Conservation (phyloP, 2,329 filamentous ascomycete genomes). For the Aspergillus calidoustus region DNA sequence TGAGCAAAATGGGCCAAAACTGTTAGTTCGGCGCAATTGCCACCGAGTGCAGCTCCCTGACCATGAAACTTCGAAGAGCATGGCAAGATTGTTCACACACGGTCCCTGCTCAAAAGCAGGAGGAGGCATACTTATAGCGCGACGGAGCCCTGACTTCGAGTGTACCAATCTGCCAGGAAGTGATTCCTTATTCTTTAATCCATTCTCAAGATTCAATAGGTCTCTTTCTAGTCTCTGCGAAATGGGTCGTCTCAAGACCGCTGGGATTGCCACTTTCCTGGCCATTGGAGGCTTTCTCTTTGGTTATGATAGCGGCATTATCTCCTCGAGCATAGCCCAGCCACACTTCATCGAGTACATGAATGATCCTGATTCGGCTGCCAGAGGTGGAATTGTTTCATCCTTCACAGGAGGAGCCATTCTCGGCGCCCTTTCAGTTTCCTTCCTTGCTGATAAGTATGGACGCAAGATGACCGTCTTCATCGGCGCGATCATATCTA, state of each 20-base stretch:
- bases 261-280: conserved; percentile 13
- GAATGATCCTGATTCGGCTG: conserved; percentile 23
- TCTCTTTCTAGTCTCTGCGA: neutral
- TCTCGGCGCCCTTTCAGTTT: conserved; percentile 11
- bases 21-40: neutral
- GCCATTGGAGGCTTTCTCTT: conserved; percentile 20
- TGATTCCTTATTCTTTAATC: neutral
- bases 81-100: neutral
- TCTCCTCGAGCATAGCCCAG: conserved; percentile 37
- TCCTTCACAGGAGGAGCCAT: conserved; percentile 44
- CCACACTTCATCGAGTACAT: conserved; percentile 33
- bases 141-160: neutral
- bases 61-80: neutral
- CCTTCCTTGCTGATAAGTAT: conserved; percentile 4
- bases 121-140: neutral
- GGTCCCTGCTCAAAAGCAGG: neutral
- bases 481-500: conserved; percentile 12
- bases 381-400: conserved; percentile 41
- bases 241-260: conserved; percentile 14
- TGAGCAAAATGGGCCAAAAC: neutral
- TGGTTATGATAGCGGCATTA: conserved; percentile 20
- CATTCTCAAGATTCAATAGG: neutral
- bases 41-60: neutral
- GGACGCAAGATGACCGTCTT: conserved; percentile 13
- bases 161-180: neutral